Base-by-base conservation (phyloP, 306 rosid genomes). In the Arachis stenosperma region DNA sequence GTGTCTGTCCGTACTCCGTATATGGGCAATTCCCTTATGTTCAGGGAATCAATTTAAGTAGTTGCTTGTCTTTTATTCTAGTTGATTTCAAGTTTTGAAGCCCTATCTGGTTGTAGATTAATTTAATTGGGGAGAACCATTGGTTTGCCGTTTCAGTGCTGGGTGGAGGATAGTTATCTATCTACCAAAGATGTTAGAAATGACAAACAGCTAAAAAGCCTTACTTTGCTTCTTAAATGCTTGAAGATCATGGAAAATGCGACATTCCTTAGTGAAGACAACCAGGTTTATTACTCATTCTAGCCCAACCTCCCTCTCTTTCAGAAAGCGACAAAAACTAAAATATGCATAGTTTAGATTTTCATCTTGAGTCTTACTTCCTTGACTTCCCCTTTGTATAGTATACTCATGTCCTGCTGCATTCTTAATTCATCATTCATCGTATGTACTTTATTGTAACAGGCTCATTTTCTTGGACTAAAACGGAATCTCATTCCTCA, bases 241-340 rank as follows among this genome's bases (percentile, higher is more conserved):
- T 83, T 95, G 88, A 91, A 91, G 89, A 90, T 95, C 61, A 95
- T 95, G 99, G 97, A 95, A 87, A 95, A 95, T 81, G 98, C 99
- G 6, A 88, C 98, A 30, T 90, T 91, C 76, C 86, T 95, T 10
- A 95, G 99, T 69, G 79, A 90, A 70, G 92, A 85, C 73, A 95
- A 95, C 79, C 99, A 95, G 97, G 99, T 91, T 81, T 30, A 17
- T 65, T 52, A 11, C 55, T 50, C 7, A 15, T 13, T 50, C 55
- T 8, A 46, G 51, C 55, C 4, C 17, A 1, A 6, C 17, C 17
- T 4, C 55, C 15, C 14, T 15, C 55, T 6, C 46, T 1, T 6
- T 0, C 54, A 33, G 37, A 33, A 33, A 33, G 37, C 37, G 5
- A 44, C 50, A 46, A 12, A 50, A 12, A 50, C 4, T 11, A 12